Percentiles rank a stretch among this genome's conserved stretches.
phyloP scores from a whole-genome alignment of 164 flowering plant species.

The Sextonia rubra region DNA sequence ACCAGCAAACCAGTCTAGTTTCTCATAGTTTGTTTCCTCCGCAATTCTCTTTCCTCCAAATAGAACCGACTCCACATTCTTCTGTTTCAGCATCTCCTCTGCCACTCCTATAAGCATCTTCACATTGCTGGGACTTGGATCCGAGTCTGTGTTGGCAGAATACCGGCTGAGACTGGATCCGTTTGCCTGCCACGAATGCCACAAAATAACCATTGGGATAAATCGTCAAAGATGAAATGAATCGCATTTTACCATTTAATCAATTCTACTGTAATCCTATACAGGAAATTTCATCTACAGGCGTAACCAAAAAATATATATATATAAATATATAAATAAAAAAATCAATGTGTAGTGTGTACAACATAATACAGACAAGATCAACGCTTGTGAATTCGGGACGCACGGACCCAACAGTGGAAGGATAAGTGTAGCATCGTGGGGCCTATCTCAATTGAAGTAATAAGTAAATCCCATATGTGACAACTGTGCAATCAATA shows the following conservation, averaged over 20 bases:
- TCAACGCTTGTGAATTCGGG: no score
- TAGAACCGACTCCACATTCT: conserved; percentile 83
- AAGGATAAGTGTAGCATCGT: not conserved
- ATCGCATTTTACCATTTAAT: no score
- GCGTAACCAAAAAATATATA: no score
- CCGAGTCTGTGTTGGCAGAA: conserved; percentile 57
- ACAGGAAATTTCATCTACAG: no score
- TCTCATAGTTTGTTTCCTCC: conserved; percentile 74
- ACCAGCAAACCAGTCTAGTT: conserved; percentile 88
- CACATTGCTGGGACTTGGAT: conserved; percentile 60
- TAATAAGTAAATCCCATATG: not conserved
- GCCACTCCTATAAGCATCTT: conserved; percentile 58
- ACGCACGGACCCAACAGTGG: not conserved
- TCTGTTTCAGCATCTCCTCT: conserved; percentile 86
- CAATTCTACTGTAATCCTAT: no score
- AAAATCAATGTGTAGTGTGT: no score
- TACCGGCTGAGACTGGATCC: conserved; percentile 53
- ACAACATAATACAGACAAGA: no score
- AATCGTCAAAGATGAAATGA: no score
- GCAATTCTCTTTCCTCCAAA: conserved; percentile 76
- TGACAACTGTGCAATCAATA: not conserved
- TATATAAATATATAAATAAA: no score
- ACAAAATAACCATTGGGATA: no score
- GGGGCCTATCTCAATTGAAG: not conserved
- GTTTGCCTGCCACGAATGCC: conserved; percentile 50